Conservation (phyloP, 2,329 filamentous ascomycete species). For the Cytospora leucostoma region DNA sequence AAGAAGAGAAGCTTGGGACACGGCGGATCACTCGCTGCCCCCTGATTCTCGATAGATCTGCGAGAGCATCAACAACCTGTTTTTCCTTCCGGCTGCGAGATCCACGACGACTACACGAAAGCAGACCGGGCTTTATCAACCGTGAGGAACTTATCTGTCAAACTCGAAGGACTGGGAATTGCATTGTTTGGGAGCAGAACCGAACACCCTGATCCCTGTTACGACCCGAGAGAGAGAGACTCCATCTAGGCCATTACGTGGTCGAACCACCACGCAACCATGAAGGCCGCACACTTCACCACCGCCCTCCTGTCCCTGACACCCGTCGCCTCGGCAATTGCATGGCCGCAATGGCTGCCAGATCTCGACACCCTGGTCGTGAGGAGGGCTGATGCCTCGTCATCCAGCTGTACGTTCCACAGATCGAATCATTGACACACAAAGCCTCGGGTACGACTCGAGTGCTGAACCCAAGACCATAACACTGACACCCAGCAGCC, state of each 20-base stretch:
- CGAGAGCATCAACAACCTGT: constrained; percentile 6
- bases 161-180: background rate
- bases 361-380: constrained; percentile 55
- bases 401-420: constrained; percentile 23
- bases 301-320: constrained; percentile 55
- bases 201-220: constrained; percentile 8
- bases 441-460: constrained; percentile 6
- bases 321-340: constrained; percentile 48
- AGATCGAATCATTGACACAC: constrained; percentile 10
- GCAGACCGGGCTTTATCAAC: background rate
- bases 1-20: background rate
- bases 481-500: constrained; percentile 29
- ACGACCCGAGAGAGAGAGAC: background rate
- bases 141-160: background rate
- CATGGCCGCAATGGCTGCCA: constrained; percentile 59
- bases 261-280: constrained; percentile 35
- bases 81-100: background rate
- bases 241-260: constrained; percentile 4
- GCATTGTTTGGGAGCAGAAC: constrained; percentile 2
- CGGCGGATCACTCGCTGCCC: constrained; percentile 5
- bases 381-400: constrained; percentile 42
- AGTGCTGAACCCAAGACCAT: constrained; percentile 25
- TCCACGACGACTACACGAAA: constrained; percentile 1
- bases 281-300: constrained; percentile 54
- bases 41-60: constrained; percentile 14